Evolutionary conservation across 2,329 filamentous ascomycete species (phyloP).

Genomic region (Microdochium paspali): DNA sequence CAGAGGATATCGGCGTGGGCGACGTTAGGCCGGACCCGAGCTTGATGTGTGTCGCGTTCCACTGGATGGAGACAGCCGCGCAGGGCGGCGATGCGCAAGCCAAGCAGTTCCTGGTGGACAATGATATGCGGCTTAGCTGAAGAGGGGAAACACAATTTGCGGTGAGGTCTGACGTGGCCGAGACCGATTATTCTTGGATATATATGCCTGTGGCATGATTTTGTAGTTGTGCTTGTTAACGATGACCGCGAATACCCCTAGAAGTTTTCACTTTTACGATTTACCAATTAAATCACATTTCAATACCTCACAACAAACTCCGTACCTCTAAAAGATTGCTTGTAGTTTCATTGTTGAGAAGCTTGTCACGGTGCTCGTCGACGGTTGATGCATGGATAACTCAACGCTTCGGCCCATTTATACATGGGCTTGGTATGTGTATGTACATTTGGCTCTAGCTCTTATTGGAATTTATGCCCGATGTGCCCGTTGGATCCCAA

Average conservation of each 20-base stretch:
- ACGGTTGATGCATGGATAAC: too few relatives aligned
- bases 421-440: too few relatives aligned
- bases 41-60: constrained; percentile 87
- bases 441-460: too few relatives aligned
- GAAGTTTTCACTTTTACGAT: not conserved
- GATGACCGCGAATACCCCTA: not conserved
- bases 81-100: constrained; percentile 81
- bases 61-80: constrained; percentile 93
- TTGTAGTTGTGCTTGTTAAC: not conserved
- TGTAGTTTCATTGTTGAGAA: too few relatives aligned
- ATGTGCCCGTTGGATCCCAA: too few relatives aligned
- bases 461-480: too few relatives aligned
- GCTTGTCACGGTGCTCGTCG: too few relatives aligned
- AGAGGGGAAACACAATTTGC: constrained; percentile 5
- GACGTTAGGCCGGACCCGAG: constrained; percentile 67
- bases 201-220: not conserved
- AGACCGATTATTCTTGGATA: not conserved
- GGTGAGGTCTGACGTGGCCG: too few relatives aligned
- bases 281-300: not conserved
- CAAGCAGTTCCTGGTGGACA: constrained; percentile 69
- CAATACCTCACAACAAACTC: too few relatives aligned
- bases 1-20: constrained; percentile 24
- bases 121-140: constrained; percentile 25
- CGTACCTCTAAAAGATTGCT: too few relatives aligned
- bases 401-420: too few relatives aligned